Conservation (phyloP, 305 asterid genomes). For the Solanum hybrid region DNA sequence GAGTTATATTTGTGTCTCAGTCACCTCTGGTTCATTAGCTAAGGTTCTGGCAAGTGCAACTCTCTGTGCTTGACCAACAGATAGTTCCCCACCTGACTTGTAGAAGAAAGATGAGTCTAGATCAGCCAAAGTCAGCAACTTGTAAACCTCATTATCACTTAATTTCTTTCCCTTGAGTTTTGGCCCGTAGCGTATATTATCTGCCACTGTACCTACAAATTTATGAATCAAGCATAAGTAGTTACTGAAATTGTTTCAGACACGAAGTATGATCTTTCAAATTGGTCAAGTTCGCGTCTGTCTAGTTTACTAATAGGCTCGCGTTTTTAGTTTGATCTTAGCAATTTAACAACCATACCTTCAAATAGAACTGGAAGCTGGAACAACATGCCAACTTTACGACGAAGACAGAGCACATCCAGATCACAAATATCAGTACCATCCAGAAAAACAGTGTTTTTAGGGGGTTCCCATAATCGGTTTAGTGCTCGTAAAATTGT, state of each 20-base stretch:
- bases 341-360: conserved; percentile 15
- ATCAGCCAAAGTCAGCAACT: conserved; percentile 51
- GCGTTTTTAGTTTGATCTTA: neutral
- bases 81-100: conserved; percentile 52
- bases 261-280: neutral
- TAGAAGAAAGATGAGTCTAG: conserved; percentile 43
- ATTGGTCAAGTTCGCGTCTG: neutral
- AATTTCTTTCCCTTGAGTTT: conserved; percentile 45
- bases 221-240: neutral
- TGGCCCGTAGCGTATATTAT: conserved; percentile 60
- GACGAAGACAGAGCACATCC: conserved; percentile 38
- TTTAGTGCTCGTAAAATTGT: conserved; percentile 42
- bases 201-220: conserved; percentile 53
- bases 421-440: conserved; percentile 39
- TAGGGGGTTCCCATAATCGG: conserved; percentile 45
- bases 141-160: conserved; percentile 39
- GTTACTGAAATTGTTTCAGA: neutral
- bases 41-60: conserved; percentile 70
- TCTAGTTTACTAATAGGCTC: neutral
- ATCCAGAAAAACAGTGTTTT: conserved; percentile 36
- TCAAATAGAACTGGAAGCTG: conserved; percentile 52
- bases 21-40: conserved; percentile 74
- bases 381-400: conserved; percentile 48
- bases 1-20: neutral
- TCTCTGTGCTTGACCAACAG: conserved; percentile 78